Conservation (phyloP, 1,284 basidiomycete genomes). For the Tremellales sp. region DNA sequence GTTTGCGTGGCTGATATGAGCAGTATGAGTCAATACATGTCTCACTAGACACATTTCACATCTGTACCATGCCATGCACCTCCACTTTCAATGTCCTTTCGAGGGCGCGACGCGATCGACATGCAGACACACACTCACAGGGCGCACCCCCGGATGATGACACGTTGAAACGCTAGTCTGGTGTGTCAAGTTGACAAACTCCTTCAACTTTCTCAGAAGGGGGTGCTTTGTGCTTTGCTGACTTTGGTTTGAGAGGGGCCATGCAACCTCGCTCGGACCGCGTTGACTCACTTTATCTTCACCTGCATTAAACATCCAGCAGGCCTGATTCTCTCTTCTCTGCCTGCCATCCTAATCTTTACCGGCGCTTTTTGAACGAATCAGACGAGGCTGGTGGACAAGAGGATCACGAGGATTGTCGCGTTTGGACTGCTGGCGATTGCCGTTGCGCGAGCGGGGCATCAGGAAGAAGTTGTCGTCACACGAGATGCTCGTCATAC, state of each 20-base stretch:
- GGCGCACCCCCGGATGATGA: neutral
- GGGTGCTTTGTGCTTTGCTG: too few relatives aligned
- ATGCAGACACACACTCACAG: neutral
- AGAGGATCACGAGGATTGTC: too few relatives aligned
- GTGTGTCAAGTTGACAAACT: neutral
- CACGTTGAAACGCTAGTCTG: too few relatives aligned
- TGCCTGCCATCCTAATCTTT: neutral
- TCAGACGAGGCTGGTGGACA: too few relatives aligned
- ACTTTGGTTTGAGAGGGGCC: too few relatives aligned
- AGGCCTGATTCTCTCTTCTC: neutral
- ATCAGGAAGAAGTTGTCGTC: neutral
- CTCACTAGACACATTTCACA: constrained; percentile 17
- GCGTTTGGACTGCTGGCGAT: too few relatives aligned
- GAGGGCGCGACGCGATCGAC: neutral
- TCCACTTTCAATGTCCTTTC: neutral
- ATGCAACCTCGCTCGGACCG: too few relatives aligned
- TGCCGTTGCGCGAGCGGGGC: too few relatives aligned
- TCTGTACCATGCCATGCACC: neutral
- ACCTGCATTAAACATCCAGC: too few relatives aligned
- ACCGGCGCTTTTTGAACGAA: too few relatives aligned
- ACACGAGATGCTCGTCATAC: neutral
- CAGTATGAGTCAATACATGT: constrained; percentile 47
- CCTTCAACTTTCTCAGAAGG: too few relatives aligned
- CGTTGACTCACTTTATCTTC: too few relatives aligned
- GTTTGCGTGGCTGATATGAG: neutral